Evolutionary conservation across 1,284 basidiomycete species (phyloP), one percentile per base, ranked within the genome.

Genomic region (Cutaneotrichosporon daszewskae): DNA sequence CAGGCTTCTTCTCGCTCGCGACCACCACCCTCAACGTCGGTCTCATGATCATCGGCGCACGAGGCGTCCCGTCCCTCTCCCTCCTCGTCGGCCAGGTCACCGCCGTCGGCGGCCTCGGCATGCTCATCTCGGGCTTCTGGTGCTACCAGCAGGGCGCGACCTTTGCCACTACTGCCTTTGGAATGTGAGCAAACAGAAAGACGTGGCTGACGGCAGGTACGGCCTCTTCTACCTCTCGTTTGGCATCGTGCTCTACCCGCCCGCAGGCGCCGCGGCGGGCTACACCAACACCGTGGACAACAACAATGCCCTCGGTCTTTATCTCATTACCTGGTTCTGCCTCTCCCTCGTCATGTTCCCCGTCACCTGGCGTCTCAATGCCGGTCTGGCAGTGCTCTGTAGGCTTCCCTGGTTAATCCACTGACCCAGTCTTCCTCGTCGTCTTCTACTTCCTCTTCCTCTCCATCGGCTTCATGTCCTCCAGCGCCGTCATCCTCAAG

Each of bases 381-480:
- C 43, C 18, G 49, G 49, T 20, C 43, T 51, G 7, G 34, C 44
- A 6, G 40, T 40, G 13, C 44, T 51, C 33, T 46, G 40, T 42
- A 33, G 19, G 35, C 43, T 18, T 13, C 23, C 23, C 10, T 22
- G 23, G 22, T 23, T 11, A n/a, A 19, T 35, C 37, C 4, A 32
- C 27, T 8, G n/a, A n/a, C 7, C 1, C 20, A 37, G 42, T 47
- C 41, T 22, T 24, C 23, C 41, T 47, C 10, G 46, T 47, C 32
- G 32, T 37, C 29, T 33, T 51, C 40, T 51, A 51, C 40, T 46
- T 46, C 44, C 37, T 51, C 16, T 46, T 51, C 44, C 49, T 51
- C 34, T 23, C 47, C 14, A 38, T 49, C 28, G 47, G 47, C 39
- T 49, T 45, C 32, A 37, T 49, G 31, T 27, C 37, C 9, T 33